Evolutionary conservation across 2,329 filamentous ascomycete species (phyloP).

Genomic region (Microcyclospora tardicrescens): DNA sequence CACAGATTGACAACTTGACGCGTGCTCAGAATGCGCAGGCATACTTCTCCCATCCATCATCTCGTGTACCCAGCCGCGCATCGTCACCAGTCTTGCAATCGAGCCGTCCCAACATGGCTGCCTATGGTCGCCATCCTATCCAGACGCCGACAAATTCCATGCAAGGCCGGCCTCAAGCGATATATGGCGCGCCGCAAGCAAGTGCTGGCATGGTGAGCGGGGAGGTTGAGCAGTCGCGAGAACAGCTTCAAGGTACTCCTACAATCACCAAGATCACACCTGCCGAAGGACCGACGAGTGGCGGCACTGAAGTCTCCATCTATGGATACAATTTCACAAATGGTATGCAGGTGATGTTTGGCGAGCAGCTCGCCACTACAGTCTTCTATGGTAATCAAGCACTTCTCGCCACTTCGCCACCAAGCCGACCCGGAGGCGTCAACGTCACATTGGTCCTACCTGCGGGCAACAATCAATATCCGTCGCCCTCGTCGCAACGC

Average conservation of each 20-base stretch:
- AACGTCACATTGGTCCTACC: constrained; percentile 47
- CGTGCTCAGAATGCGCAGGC: constrained; percentile 14
- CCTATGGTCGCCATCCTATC: constrained; percentile 18
- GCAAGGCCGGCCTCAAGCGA: not conserved
- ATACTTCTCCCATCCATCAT: constrained; percentile 21
- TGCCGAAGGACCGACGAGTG: constrained; percentile 64
- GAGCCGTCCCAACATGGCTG: constrained; percentile 21
- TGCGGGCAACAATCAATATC: constrained; percentile 2
- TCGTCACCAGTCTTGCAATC: constrained; percentile 48
- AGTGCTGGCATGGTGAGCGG: constrained; percentile 4
- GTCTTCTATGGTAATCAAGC: constrained; percentile 70
- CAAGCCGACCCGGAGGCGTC: constrained; percentile 56
- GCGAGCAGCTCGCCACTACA: constrained; percentile 54
- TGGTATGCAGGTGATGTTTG: constrained; percentile 75
- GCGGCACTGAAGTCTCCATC: constrained; percentile 77
- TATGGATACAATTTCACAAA: constrained; percentile 70
- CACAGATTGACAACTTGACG: constrained; percentile 9
- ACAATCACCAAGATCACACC: constrained; percentile 76
- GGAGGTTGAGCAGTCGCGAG: constrained; percentile 7
- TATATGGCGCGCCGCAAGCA: constrained; percentile 1
- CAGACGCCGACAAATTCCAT: constrained; percentile 17
- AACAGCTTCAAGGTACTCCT: constrained; percentile 22
- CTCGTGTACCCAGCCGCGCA: constrained; percentile 50
- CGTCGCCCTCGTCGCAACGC: constrained; percentile 8
- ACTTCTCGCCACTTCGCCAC: constrained; percentile 67